A percentile compares a stretch with the other conserved stretches of the same genome.
Evolutionary conservation across 2,329 filamentous ascomycete genomes (phyloP).

Genomic region (Karstenula rhodostoma): DNA sequence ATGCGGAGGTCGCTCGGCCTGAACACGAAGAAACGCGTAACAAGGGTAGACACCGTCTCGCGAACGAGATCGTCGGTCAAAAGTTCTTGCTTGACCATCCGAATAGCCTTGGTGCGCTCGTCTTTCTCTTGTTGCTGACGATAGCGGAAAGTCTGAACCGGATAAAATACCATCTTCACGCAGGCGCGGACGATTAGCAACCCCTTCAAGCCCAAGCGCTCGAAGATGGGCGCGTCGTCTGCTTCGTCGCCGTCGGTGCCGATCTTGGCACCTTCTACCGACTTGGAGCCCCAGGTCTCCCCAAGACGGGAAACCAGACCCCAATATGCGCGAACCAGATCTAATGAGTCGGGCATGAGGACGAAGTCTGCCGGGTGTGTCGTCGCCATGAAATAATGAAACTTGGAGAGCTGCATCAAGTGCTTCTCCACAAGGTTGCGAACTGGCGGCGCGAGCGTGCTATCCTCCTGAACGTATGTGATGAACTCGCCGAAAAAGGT

Average conservation of each 20-base stretch:
- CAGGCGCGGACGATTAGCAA: conserved; percentile 83
- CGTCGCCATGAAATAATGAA: conserved; percentile 86
- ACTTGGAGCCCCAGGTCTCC: conserved; percentile 70
- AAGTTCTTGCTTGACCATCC: conserved; percentile 75
- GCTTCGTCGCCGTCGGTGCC: conserved; percentile 58
- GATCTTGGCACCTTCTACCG: conserved; percentile 50
- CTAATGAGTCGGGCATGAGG: conserved; percentile 78
- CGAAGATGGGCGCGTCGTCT: conserved; percentile 67
- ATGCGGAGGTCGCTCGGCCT: conserved; percentile 83
- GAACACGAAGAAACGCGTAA: conserved; percentile 89
- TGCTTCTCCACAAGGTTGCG: conserved; percentile 80
- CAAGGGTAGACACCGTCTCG: conserved; percentile 82
- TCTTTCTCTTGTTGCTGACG: conserved; percentile 76
- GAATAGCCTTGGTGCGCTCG: conserved; percentile 75
- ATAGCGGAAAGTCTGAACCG: conserved; percentile 83
- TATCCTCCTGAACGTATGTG: conserved; percentile 65
- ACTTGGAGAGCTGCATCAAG: conserved; percentile 86
- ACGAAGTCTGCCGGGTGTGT: conserved; percentile 83
- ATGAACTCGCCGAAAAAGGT: conserved; percentile 79
- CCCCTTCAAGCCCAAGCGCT: conserved; percentile 83
- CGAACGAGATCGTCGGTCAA: conserved; percentile 79
- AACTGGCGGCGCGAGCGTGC: conserved; percentile 59
- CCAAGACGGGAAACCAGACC: conserved; percentile 78
- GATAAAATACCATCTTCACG: conserved; percentile 83
- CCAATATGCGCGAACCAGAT: conserved; percentile 86